Base-by-base conservation (phyloP, 148 eudicot species). In the Heliosperma pusillum region DNA sequence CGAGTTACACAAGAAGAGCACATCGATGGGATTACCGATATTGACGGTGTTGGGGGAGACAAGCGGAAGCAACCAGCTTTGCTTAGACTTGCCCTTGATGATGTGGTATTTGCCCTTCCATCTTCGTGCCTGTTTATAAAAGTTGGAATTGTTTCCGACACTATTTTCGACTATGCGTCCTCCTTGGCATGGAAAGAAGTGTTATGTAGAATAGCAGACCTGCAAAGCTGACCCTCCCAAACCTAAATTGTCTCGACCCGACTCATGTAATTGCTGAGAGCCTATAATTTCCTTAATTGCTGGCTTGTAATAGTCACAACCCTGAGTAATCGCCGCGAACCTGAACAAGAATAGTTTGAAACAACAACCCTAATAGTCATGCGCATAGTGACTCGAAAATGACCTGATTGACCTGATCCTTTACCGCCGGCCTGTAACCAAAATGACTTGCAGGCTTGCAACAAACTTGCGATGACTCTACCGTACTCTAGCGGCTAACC, bases 1-100 rank as follows among this genome's bases (percentile, higher is more conserved):
- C 36, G 62, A 10, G 71, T 74, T 71, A 95, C 99, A 19, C 92
- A 90, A 74, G 97, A 89, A 76, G 91, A 95, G 85, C 70, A 88
- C 78, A 90, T 92, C 36, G 74, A 86, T 79, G 91, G 85, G 22
- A 81, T 92, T 71, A 75, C 88, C 40, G 97, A 95, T 45, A 77
- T 77, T 72, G 90, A 90, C 66, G 91, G 90, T 52, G 87, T 81
- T 33, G 92, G 87, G 30, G 86, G 88, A 11, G 93, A 91, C 76
- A 85, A 87, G 75, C 76, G 89, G 60, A 84, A 83, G 67, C 98
- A 89, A 66, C 94, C 97, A 60, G 97, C 97, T 30, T 89, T 90
- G 83, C 97, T 92, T 70, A 84, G 99, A 86, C 94, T 95, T 78
- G 97, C 98, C 71, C 85, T 95, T 5, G 99, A 95, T 82, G 97